A percentile compares a stretch with the other conserved stretches of the same genome.
Conservation (phyloP, 2,329 filamentous ascomycete genomes). For the Arthrobotrys sphaeroides region DNA sequence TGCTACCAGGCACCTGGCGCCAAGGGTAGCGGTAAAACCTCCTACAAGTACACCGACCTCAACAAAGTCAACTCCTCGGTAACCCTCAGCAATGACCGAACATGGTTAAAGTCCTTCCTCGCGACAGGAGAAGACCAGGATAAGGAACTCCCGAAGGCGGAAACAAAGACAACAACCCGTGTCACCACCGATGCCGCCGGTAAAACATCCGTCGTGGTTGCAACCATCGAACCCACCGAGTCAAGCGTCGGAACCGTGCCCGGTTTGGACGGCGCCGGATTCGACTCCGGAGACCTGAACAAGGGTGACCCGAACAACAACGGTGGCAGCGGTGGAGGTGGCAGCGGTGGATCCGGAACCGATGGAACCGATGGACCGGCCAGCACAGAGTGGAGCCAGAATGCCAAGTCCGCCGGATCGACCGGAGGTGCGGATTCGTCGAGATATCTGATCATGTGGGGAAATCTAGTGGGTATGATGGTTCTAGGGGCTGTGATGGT, state of each 20-base stretch:
- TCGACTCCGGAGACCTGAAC: slow-evolving; percentile 59
- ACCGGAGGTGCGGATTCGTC: slow-evolving; percentile 12
- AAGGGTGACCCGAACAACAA: slow-evolving; percentile 55
- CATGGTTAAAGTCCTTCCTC: slow-evolving; percentile 79
- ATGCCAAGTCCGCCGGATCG: background rate
- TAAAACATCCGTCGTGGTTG: slow-evolving; percentile 58
- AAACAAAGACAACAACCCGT: slow-evolving; percentile 57
- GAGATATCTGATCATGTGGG: slow-evolving; percentile 12
- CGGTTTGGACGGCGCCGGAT: slow-evolving; percentile 67
- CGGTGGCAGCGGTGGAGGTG: slow-evolving; percentile 57
- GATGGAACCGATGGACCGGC: slow-evolving; percentile 46
- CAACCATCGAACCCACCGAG: slow-evolving; percentile 57
- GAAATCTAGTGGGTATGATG: slow-evolving; percentile 36
- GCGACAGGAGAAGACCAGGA: slow-evolving; percentile 82
- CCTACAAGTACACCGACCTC: slow-evolving; percentile 77
- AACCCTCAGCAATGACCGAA: slow-evolving; percentile 76
- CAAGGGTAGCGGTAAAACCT: slow-evolving; percentile 67
- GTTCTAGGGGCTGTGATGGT: slow-evolving; percentile 29
- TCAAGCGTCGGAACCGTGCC: slow-evolving; percentile 65
- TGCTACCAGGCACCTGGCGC: slow-evolving; percentile 87
- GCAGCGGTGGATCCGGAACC: slow-evolving; percentile 59
- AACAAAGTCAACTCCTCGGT: slow-evolving; percentile 79
- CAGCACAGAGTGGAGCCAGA: slow-evolving; percentile 47
- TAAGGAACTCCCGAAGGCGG: slow-evolving; percentile 63
- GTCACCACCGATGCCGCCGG: slow-evolving; percentile 43